Evolutionary conservation across 2,329 filamentous ascomycete genomes (phyloP), one percentile per base, ranked within the genome.

Genomic region (Hypocreales sp.): DNA sequence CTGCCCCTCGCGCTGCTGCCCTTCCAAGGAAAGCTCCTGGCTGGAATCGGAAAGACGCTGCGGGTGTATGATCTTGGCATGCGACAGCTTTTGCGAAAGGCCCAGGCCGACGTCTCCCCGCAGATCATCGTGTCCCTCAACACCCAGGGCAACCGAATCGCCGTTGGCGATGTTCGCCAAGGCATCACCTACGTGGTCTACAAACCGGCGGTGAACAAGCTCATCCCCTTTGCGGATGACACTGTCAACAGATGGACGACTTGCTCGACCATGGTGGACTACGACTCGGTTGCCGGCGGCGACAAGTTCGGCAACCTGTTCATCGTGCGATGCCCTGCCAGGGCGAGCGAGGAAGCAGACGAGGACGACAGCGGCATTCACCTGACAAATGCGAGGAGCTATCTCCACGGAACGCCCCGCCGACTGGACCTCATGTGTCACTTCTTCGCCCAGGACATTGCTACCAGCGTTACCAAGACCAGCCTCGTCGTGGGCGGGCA

Each of bases 251-350:
- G 90, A 18, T 95, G 86, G 81, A 92, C 83, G 2, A 92, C 83
- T 1, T 80, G 80, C 39, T 79, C 80, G 1, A 70, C 84, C 3
- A 93, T 98, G 83, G 76, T 95, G 2, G 90, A 99, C 54, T 99
- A 98, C 51, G 90, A 98, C 49, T 92, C 90, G 1, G 74, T 81
- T 15, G 86, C 84, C 3, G 90, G 87, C 20, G 87, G 87, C 20
- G 90, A 99, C 58, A 95, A 94, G 48, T 99, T 98, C 39, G 92
- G 90, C 34, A 98, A 98, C 43, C 56, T 98, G 11, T 98, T 84
- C 76, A 70, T 98, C 24, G 65, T 98, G 17, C 79, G 90, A 25
- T 90, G 81, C 43, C 84, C 87, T 0, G 62, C 75, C 33, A 90
- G 92, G 49, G 75, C 78, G 7, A 92, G 82, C 20, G 77, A 84